A percentile compares a stretch with the other conserved stretches of the same genome.
phyloP scores from a whole-genome alignment of 2,329 filamentous ascomycete genomes.

The Nothophoma quercina region DNA sequence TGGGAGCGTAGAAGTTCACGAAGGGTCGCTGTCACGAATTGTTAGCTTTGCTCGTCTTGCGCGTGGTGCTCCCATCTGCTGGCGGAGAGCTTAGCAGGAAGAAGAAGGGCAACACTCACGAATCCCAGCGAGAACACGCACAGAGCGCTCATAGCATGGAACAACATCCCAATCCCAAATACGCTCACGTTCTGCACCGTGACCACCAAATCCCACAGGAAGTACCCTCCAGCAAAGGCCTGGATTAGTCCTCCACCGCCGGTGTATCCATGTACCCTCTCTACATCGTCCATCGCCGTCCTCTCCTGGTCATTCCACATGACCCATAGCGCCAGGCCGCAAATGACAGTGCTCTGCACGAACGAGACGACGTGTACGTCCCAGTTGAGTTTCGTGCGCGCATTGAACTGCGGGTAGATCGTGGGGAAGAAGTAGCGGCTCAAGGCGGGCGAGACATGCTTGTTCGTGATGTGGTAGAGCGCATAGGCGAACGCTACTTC shows the following conservation, averaged over 20 bases:
- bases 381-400: conserved; percentile 77
- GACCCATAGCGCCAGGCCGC: conserved; percentile 74
- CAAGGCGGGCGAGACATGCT: conserved; percentile 70
- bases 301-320: conserved; percentile 73
- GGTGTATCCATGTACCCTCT: conserved; percentile 80
- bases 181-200: conserved; percentile 72
- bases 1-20: conserved; percentile 80
- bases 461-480: conserved; percentile 74
- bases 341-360: conserved; percentile 77
- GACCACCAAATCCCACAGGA: conserved; percentile 80
- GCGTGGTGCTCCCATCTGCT: no score
- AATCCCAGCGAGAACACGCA: conserved; percentile 80
- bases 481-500: conserved; percentile 72
- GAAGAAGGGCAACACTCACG: conserved; percentile 60
- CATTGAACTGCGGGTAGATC: conserved; percentile 68
- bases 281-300: conserved; percentile 69
- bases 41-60: no score
- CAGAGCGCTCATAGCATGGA: conserved; percentile 77
- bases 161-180: conserved; percentile 78
- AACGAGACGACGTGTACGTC: conserved; percentile 87
- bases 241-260: conserved; percentile 76
- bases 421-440: conserved; percentile 69
- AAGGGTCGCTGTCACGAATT: conserved; percentile 72
- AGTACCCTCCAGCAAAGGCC: conserved; percentile 80
- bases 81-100: background rate